These are phyloP conservation scores for Luzula sylvatica DNA, from an alignment of 176 grass and related monocot species.

Conservation along the genomic window DNA sequence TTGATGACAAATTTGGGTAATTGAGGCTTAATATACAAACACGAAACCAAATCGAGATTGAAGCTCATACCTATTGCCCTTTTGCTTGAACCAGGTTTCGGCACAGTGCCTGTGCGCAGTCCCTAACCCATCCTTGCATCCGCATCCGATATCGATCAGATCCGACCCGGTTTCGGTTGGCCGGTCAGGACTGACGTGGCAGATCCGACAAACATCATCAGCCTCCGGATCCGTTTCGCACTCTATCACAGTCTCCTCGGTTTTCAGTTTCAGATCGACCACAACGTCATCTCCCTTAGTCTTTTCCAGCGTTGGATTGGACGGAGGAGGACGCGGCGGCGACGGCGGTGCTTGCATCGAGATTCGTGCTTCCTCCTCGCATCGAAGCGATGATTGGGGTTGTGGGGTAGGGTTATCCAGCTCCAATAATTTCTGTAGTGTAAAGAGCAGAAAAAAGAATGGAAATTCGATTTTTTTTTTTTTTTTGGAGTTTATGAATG, in stretches of 20 bases:
- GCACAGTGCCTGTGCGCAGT: constrained; percentile 57
- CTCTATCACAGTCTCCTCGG: neutral
- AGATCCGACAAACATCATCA: constrained; percentile 49
- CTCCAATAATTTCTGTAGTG: neutral
- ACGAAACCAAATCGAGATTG: too few species aligned
- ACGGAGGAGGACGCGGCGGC: neutral
- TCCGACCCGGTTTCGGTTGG: constrained; percentile 22
- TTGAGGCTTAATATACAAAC: neutral
- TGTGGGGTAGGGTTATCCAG: neutral
- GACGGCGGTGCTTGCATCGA: neutral
- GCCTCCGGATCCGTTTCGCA: neutral
- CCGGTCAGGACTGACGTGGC: constrained; percentile 34
- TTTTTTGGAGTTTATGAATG: too few species aligned
- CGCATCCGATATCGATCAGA: constrained; percentile 47
- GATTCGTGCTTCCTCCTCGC: constrained; percentile 1
- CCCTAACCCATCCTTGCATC: constrained; percentile 61
- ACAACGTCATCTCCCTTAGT: neutral
- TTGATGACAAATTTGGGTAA: neutral
- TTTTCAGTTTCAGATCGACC: neutral
- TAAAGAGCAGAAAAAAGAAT: neutral
- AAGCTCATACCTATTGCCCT: constrained; percentile 40
- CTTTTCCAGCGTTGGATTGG: neutral
- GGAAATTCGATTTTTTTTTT: too few species aligned
- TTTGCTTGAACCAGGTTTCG: constrained; percentile 68
- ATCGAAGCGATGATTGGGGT: neutral